Conservation (phyloP, 306 rosid species). For the Cucumis melo region DNA sequence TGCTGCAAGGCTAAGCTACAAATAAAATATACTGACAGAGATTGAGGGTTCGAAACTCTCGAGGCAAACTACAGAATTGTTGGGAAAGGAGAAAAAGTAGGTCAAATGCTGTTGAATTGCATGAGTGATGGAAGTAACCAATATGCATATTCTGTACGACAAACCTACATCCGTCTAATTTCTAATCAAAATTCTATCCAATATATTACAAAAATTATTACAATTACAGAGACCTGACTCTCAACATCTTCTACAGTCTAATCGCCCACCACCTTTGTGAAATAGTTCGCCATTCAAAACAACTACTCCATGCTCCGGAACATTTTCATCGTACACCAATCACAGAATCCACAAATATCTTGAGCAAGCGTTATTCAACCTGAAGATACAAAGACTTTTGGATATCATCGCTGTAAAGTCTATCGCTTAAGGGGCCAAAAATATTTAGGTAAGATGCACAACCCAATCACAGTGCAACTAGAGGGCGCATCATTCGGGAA, state of each 20-base stretch:
- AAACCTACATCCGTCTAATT: not conserved
- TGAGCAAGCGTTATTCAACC: too few species aligned
- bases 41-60: not conserved
- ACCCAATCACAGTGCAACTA: too few species aligned
- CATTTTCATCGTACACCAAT: not conserved
- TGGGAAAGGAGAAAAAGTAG: not conserved
- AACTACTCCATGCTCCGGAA: not conserved
- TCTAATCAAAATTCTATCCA: not conserved
- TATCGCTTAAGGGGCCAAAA: too few species aligned
- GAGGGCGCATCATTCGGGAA: too few species aligned
- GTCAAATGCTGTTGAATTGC: not conserved
- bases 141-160: not conserved
- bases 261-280: not conserved
- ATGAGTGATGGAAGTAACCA: not conserved
- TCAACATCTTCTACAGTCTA: not conserved
- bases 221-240: not conserved
- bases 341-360: not conserved
- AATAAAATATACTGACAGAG: not conserved
- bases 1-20: not conserved
- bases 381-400: too few species aligned
- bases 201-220: not conserved
- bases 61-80: not conserved
- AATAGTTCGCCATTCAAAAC: not conserved
- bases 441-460: too few species aligned
- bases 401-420: too few species aligned